Base-by-base conservation (phyloP, 1,139 yeast genomes). In the Diutina pseudorugosa region DNA sequence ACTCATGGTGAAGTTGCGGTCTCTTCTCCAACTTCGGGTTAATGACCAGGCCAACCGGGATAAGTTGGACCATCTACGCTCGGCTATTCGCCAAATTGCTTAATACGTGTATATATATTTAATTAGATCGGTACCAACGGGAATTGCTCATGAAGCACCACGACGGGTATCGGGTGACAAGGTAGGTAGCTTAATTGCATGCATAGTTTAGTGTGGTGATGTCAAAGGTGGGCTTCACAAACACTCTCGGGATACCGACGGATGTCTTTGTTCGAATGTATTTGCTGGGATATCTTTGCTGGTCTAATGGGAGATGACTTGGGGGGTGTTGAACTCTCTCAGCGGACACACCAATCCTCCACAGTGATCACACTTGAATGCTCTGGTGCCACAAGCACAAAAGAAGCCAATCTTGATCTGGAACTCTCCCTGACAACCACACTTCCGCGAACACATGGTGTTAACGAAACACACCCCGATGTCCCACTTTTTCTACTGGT, bases 1-100 rank as follows among this genome's bases (percentile, higher is more conserved):
- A 23, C 55, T 67, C 41, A 59, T 60, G 57, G 55, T 58, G 48
- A 52, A 59, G 14, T 55, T 67, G 42, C 60, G 59, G 53, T 57
- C 58, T 27, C 53, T 67, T 12, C 18, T 33, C 55, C 59, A 50
- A 56, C 54, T 41, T 56, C 65, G 50, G 59, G 59, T 47, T 52
- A 56, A 6, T 51, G 51, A 4, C 58, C 59, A 55, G 42, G 55
- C 57, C 40, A 54, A 57, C 12, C 56, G 54, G 52, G 53, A 59
- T 12, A 52, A 14, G 47, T 53, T 27, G 53, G 54, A 5, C 52
- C 51, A 41, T 53, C 51, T 25, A 55, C 58, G 18, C 51, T 53
- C 48, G 23, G 18, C 21, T 20, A 50, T 45, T 40, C 23, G 27
- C 19, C 20, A 14, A 45, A 23, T 41, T n/a, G 44, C 47, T 44